phyloP scores from a whole-genome alignment of 148 eudicot genomes.

The Spergularia bocconei region DNA sequence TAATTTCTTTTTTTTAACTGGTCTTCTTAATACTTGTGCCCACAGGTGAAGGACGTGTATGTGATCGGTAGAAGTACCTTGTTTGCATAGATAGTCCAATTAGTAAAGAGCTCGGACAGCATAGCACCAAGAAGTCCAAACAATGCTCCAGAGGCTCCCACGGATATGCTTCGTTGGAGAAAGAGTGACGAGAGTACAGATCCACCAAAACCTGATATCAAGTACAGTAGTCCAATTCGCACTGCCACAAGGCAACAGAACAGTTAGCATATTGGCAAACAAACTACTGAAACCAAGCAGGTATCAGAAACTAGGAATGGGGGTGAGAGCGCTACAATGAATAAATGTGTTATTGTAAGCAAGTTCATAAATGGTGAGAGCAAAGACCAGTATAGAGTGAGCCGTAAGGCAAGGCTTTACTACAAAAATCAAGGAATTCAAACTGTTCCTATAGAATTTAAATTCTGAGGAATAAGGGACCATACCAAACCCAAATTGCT shows the following conservation, averaged over 20 bases:
- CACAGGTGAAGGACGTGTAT: no score
- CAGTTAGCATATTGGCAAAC: neutral
- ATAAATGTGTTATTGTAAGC: no score
- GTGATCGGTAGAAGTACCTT: constrained; percentile 41
- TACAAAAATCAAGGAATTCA: neutral
- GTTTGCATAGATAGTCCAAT: constrained; percentile 86
- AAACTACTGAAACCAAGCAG: no score
- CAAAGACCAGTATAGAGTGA: no score
- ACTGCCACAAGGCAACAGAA: constrained; percentile 38
- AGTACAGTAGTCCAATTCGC: constrained; percentile 68
- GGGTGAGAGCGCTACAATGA: no score
- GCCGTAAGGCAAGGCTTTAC: neutral
- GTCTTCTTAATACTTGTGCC: no score
- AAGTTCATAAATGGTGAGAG: no score
- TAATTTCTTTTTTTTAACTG: no score
- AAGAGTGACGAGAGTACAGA: constrained; percentile 75
- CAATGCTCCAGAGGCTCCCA: constrained; percentile 94
- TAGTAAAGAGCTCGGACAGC: constrained; percentile 78
- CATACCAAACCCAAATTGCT: constrained; percentile 90
- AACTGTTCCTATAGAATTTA: neutral
- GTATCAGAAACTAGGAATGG: no score
- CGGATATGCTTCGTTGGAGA: constrained; percentile 59
- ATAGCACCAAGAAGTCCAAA: constrained; percentile 96
- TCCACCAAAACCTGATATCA: constrained; percentile 77
- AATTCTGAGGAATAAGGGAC: neutral